Evolutionary conservation across 169 alveolate genomes (phyloP), one percentile per base, ranked within the genome.

Genomic region (Cryptosporidium viatorum): DNA sequence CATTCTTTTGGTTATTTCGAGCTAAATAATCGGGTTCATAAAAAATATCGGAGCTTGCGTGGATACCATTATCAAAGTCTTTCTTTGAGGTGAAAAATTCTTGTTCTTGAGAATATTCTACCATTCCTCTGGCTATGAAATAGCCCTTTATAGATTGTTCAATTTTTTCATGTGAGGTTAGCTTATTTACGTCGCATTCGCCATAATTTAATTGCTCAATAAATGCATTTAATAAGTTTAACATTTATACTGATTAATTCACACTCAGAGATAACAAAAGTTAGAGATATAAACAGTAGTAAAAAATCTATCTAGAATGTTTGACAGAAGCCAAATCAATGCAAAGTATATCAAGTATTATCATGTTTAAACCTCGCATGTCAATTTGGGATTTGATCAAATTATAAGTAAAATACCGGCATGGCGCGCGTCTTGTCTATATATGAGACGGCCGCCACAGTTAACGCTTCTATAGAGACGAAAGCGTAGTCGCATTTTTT

Each of bases 391-490:
- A 55, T 51, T 51, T 55, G 37, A n/a, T 55, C 23, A n/a, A 48
- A 3, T 48, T 55, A 26, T 55, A 23, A 55, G 67, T 23, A 55
- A 45, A 41, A n/a, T 70, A 70, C 84, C 84, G 84, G 84, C 50
- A 70, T 23, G 18, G 2, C 14, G 21, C n/a, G 35, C 35, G 86
- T 73, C 86, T 73, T 73, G 86, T 73, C 86, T 73, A 26, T 43
- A 9, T 16, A 55, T 55, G 86, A 73, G 86, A 73, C 86, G 52
- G 59, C 23, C 86, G 86, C 86, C 55, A 73, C 21, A 52, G 12
- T 23, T 14, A 33, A 55, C 51, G 31, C 70, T 73, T 73, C 14
- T 55, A 29, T 18, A 73, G 86, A 73, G 86, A 73, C 86, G 71
- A 51, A 73, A 35, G 65, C 74, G 84, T 45, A 41, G 29, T 41